These are phyloP conservation scores for Evernia prunastri DNA, from an alignment of 495 filamentous ascomycete species.

Conservation along the genomic window DNA sequence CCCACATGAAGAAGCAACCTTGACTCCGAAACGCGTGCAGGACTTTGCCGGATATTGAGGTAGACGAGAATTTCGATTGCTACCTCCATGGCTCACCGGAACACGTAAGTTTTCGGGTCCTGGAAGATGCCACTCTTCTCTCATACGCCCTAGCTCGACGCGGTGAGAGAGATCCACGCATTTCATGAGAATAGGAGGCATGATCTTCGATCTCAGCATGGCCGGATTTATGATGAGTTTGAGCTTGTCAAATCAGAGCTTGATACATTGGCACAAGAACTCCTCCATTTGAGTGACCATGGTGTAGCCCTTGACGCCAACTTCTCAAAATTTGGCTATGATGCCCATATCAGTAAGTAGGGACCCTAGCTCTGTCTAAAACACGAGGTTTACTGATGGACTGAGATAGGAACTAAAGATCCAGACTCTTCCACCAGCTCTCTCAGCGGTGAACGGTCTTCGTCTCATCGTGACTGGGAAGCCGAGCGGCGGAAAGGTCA, in stretches of 20 bases:
- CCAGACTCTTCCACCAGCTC: conserved; percentile 31
- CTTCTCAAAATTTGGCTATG: conserved; percentile 53
- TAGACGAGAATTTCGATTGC: conserved; percentile 44
- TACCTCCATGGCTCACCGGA: conserved; percentile 48
- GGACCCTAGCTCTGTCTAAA: conserved; percentile 13
- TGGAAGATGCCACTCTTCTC: not conserved
- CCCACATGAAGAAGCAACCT: not conserved
- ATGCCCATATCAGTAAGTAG: conserved; percentile 46
- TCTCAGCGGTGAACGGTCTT: conserved; percentile 20
- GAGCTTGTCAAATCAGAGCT: conserved; percentile 45
- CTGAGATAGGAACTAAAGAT: conserved; percentile 26
- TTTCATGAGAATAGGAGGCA: conserved; percentile 43
- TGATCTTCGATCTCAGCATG: conserved; percentile 39
- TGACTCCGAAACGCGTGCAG: not conserved
- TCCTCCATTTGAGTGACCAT: conserved; percentile 48
- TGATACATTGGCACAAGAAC: conserved; percentile 40
- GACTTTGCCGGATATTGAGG: conserved; percentile 33
- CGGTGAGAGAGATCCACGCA: conserved; percentile 40
- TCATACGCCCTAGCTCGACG: conserved; percentile 31
- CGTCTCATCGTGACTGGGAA: conserved; percentile 37
- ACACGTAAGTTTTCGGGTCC: conserved; percentile 32
- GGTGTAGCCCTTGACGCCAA: conserved; percentile 47
- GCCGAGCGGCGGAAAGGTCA: conserved; percentile 37
- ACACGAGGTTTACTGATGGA: not conserved
- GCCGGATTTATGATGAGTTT: conserved; percentile 45